Evolutionary conservation across 306 rosid genomes (phyloP), one percentile per base, ranked within the genome.

Genomic region (Trifolium fragiferum): DNA sequence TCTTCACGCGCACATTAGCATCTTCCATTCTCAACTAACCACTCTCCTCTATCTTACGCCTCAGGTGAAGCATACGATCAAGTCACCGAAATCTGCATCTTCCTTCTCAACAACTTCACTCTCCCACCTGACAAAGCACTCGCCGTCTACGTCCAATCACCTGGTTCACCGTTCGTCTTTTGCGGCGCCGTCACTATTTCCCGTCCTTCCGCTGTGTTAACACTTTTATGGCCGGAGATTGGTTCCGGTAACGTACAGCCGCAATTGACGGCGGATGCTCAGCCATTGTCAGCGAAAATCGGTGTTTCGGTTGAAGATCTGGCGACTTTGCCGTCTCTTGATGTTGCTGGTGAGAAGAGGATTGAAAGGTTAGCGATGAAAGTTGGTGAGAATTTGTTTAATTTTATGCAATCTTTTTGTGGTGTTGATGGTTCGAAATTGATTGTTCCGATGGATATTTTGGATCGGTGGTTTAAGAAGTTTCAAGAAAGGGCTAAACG

Each of bases 381-480:
- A 80, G 96, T 90, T 0, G 96, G 97, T 21, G 99, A 90, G 81
- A 94, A 92, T 49, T 82, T 94, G 33, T 94, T 94, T 84, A 92
- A 94, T 44, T 94, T 89, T 73, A 90, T 94, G 99, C 97, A 94
- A 72, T 90, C 96, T 1, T 94, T 94, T 33, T 94, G 96, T 30
- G 96, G 97, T 1, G 90, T 92, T 0, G 99, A 90, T 71, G 99
- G 97, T 35, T 81, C 86, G 12, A 94, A 80, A 76, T 83, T 94
- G 87, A 75, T 94, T 58, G 99, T 92, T 51, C 99, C 99, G 0
- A 94, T 90, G 95, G 97, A 92, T 74, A 94, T 92, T 1, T 84
- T 92, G 92, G 95, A 94, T 5, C 83, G 93, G 21, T 94, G 99
- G 99, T 94, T 91, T 88, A 90, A 90, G 81, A 92, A 92, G 73